phyloP scores from a whole-genome alignment of 495 filamentous ascomycete species.

The Lophiotrema nucula region DNA sequence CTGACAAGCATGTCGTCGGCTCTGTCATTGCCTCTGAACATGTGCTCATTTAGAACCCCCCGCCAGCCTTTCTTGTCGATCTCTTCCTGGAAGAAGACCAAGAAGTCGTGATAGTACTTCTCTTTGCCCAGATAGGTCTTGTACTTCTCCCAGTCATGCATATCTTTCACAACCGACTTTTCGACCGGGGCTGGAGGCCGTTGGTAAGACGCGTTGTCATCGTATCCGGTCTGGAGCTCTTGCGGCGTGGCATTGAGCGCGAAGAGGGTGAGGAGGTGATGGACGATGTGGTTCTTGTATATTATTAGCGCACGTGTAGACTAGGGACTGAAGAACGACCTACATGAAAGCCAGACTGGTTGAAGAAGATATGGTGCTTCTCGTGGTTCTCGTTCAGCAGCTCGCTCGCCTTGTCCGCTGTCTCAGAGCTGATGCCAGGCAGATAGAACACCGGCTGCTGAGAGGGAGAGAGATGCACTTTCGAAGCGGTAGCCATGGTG shows the following conservation, averaged over 20 bases:
- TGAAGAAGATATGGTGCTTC: conserved; percentile 77
- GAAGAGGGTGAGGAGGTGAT: conserved; percentile 73
- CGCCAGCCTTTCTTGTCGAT: conserved; percentile 62
- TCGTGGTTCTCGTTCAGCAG: conserved; percentile 73
- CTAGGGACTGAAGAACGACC: conserved; percentile 23
- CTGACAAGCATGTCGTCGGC: conserved; percentile 63
- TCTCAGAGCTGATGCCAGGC: conserved; percentile 51
- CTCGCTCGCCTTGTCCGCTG: conserved; percentile 59
- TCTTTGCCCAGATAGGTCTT: conserved; percentile 52
- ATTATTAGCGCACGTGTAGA: neutral
- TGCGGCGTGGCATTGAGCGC: conserved; percentile 65
- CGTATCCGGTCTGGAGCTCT: conserved; percentile 58
- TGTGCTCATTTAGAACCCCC: conserved; percentile 58
- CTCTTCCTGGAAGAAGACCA: conserved; percentile 70
- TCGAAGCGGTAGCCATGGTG: conserved; percentile 64
- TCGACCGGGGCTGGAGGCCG: conserved; percentile 46
- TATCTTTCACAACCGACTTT: conserved; percentile 47
- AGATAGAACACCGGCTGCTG: conserved; percentile 59
- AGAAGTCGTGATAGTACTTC: conserved; percentile 63
- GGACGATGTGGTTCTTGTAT: conserved; percentile 60
- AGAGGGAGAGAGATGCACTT: conserved; percentile 56
- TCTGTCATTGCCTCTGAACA: conserved; percentile 61
- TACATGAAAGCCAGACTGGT: conserved; percentile 58
- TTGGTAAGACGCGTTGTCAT: conserved; percentile 62
- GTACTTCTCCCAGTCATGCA: conserved; percentile 54